Percentiles rank a stretch among this genome's conserved stretches.
These are phyloP conservation scores for Paspalum notatum DNA, from an alignment of 176 grass and related monocot genomes.

Conservation along the genomic window DNA sequence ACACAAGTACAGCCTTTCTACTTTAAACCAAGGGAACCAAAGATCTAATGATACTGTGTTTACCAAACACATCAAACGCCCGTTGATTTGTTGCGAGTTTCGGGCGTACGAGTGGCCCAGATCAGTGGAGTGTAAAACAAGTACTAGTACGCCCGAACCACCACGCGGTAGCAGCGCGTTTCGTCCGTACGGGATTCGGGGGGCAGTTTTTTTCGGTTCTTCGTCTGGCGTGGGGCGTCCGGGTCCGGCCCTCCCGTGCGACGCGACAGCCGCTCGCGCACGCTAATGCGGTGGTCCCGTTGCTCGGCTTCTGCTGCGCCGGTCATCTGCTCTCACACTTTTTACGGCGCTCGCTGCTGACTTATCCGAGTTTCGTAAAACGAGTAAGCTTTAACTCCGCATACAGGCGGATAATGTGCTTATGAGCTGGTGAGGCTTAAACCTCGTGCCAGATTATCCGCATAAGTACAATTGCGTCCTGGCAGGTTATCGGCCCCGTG, in stretches of 20 bases:
- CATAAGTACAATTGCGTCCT: background rate
- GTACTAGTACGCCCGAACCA: background rate
- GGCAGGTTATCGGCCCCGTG: background rate
- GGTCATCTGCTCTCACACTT: background rate
- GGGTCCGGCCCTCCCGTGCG: background rate
- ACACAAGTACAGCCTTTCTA: constrained; percentile 1
- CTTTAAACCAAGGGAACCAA: background rate
- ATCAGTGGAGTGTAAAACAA: constrained; percentile 1
- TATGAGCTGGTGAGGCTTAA: background rate
- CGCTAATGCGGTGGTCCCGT: background rate
- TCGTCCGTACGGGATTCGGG: background rate
- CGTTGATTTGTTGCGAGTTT: background rate
- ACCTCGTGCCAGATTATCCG: background rate
- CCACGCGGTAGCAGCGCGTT: background rate
- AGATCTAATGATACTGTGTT: background rate
- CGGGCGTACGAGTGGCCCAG: background rate
- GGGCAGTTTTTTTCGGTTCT: background rate
- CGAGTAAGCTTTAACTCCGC: background rate
- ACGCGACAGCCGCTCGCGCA: background rate
- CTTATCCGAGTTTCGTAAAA: background rate
- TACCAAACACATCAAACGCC: background rate
- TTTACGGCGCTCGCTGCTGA: background rate
- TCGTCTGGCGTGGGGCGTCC: background rate
- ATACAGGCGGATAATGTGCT: background rate
- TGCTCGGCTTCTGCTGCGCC: background rate